Base-by-base conservation (phyloP, 345 rosid genomes). In the Rhodamnia argentea region DNA sequence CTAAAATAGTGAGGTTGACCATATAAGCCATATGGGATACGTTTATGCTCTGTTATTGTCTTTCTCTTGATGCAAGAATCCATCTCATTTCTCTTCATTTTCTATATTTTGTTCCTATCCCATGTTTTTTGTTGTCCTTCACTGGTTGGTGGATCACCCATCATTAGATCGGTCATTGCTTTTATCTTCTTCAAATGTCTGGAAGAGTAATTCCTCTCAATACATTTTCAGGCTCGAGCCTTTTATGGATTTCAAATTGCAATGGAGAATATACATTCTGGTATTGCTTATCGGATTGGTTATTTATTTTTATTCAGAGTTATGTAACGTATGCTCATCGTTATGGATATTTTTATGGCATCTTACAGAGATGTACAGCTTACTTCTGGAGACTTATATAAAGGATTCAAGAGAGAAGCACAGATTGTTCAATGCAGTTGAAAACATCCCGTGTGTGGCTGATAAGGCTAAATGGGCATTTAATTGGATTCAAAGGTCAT, bases 191-290 rank as follows among this genome's bases (percentile, higher is more conserved):
- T 70, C 78, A 32, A 70, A 32, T 32, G 47, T 70, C 78, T 70
- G 47, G 78, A 32, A 70, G 47, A 70, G 5, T 70, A 37, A 70
- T 70, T 10, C 47, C 26, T 82, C 57, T 9, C 12, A 26, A 52
- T 23, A 16, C 58, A 15, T 82, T 82, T 84, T 90, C 93, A 96
- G 98, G 99, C 98, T 86, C 93, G 97, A 51, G 98, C 99, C 57
- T 95, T 96, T 90, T 96, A 95, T 84, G 97, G 97, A 57, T 96
- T 96, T 89, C 98, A 96, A 91, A 95, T 96, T 60, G 98, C 98
- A 22, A 96, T 95, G 97, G 98, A 95, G 92, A 96, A 96, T 87
- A 91, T 96, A 89, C 99, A 95, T 91, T 95, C 98, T 18, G 99
- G 99, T 96, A 93, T 42, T 88, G 85, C 84, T 87, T 85, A 47